Conservation (phyloP, 257 asterid genomes). For the Nicotiana obtusifolia region DNA sequence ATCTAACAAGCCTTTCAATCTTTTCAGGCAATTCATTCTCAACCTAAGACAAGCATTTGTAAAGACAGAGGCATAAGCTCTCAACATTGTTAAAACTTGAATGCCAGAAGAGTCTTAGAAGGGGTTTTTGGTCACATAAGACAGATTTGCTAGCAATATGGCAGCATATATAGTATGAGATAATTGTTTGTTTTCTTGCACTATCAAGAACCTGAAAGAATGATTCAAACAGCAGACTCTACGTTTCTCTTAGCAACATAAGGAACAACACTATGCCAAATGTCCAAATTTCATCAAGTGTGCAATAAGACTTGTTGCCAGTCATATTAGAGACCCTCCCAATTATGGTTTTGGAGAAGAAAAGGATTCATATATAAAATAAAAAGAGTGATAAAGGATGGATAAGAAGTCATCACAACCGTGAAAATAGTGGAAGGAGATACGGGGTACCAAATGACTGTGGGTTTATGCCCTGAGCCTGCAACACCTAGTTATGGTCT, state of each 20-base stretch:
- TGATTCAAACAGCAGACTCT: neutral
- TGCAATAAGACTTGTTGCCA: neutral
- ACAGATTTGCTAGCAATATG: neutral
- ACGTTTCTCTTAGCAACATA: neutral
- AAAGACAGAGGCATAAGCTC: conserved; percentile 13
- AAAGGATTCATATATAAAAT: neutral
- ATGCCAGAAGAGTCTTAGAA: neutral
- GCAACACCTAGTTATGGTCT: neutral
- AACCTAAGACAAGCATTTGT: conserved; percentile 51
- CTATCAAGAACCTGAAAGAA: neutral
- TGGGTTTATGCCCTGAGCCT: neutral
- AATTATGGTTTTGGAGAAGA: neutral
- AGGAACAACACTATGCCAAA: neutral
- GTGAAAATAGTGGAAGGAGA: neutral
- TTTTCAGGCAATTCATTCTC: conserved; percentile 90
- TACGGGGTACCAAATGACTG: neutral
- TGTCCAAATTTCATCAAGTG: neutral
- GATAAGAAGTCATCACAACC: neutral
- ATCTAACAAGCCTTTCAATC: conserved; percentile 91
- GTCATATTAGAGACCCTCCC: neutral
- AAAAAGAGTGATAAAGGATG: neutral
- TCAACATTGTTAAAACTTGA: neutral
- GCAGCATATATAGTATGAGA: neutral
- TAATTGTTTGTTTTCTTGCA: neutral
- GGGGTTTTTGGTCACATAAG: neutral